These are phyloP conservation scores for Pseudocercospora fuligena DNA, from an alignment of 2,329 filamentous ascomycete species.

Conservation along the genomic window DNA sequence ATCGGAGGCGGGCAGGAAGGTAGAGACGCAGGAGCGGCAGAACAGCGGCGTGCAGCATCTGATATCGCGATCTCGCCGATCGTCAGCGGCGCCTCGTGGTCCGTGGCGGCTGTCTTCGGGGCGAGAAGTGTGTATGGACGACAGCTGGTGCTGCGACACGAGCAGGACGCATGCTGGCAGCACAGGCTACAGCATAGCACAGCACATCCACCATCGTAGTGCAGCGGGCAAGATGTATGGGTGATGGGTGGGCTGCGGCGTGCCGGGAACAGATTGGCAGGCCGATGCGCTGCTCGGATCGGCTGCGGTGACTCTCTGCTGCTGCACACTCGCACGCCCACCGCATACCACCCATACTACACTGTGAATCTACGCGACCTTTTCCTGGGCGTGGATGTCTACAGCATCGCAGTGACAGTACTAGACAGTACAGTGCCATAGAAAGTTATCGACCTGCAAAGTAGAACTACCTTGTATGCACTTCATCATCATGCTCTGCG, in stretches of 20 bases:
- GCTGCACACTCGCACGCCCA: neutral
- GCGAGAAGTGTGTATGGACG: neutral
- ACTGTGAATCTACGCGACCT: too few relatives aligned
- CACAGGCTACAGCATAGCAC: neutral
- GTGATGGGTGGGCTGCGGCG: neutral
- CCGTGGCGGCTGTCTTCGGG: constrained; percentile 3
- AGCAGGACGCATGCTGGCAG: neutral
- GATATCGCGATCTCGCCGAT: constrained; percentile 3
- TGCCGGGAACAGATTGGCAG: neutral
- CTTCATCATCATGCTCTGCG: neutral
- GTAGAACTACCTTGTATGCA: neutral
- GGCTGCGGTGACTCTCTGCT: neutral
- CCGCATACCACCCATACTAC: too few relatives aligned
- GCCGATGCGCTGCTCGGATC: neutral
- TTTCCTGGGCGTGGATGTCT: too few relatives aligned
- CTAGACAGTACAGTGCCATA: neutral
- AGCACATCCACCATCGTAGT: neutral
- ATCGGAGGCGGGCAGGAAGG: neutral
- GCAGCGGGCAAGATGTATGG: too few relatives aligned
- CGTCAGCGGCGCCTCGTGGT: constrained; percentile 5
- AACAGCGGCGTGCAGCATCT: constrained; percentile 6
- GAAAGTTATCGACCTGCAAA: neutral
- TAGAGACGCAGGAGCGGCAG: neutral
- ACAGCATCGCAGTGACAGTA: too few relatives aligned
- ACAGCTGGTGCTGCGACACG: neutral